Conservation (phyloP, 1,284 basidiomycete genomes). For the Apiotrichum gracile region DNA sequence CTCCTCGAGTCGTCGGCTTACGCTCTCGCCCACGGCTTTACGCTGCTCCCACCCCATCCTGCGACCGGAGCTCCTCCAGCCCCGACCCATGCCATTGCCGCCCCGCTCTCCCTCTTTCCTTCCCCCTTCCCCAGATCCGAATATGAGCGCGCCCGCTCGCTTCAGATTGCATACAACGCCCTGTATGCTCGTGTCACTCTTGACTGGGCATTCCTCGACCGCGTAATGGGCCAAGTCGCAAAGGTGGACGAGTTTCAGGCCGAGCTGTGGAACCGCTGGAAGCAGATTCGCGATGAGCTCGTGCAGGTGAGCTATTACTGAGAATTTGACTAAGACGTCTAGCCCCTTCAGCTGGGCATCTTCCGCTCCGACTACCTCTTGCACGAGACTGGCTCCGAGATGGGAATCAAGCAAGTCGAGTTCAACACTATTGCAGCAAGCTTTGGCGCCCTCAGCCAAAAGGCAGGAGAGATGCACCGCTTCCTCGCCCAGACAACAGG, state of each 20-base stretch:
- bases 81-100: conserved; percentile 73
- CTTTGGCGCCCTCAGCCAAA: conserved; percentile 77
- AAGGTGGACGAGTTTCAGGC: conserved; percentile 83
- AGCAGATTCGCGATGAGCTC: conserved; percentile 59
- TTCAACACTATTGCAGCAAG: conserved; percentile 96
- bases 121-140: conserved; percentile 73
- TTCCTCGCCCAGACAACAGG: conserved; percentile 61
- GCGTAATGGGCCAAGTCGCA: conserved; percentile 77
- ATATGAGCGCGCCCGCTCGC: conserved; percentile 60
- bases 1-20: conserved; percentile 69
- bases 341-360: conserved; percentile 83
- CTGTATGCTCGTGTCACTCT: conserved; percentile 79
- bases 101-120: conserved; percentile 80
- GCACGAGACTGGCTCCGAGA: conserved; percentile 51
- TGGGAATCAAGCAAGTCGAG: conserved; percentile 85
- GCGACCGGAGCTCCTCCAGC: conserved; percentile 48
- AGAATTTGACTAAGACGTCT: background rate
- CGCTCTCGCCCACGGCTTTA: conserved; percentile 75
- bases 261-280: conserved; percentile 80
- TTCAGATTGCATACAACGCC: conserved; percentile 77
- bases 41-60: conserved; percentile 63
- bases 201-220: conserved; percentile 72
- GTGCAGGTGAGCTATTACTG: conserved; percentile 37
- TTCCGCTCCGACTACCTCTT: conserved; percentile 94
- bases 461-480: conserved; percentile 67